Percentiles rank a stretch among this genome's conserved stretches.
Conservation (phyloP, 2,329 filamentous ascomycete genomes). For the Reticulascus tulasneorum region DNA sequence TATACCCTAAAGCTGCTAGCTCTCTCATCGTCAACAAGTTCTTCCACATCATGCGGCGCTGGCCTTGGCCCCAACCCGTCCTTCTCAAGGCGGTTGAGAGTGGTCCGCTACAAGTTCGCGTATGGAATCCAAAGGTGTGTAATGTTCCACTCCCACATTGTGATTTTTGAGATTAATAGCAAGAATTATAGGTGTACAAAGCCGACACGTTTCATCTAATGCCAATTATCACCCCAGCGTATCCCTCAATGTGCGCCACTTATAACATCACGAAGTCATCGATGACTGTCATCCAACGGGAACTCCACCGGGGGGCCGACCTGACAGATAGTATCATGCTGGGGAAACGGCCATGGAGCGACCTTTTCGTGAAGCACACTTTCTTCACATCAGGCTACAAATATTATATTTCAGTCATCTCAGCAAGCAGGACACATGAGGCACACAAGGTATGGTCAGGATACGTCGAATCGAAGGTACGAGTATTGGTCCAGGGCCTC, state of each 20-base stretch:
- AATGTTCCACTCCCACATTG: not conserved
- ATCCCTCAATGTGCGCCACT: constrained; percentile 96
- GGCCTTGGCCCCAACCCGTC: constrained; percentile 94
- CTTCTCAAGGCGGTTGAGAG: constrained; percentile 84
- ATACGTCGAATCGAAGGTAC: constrained; percentile 88
- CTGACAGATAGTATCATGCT: constrained; percentile 77
- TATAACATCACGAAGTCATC: constrained; percentile 90
- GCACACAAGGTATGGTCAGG: constrained; percentile 85
- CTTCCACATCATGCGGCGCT: constrained; percentile 85
- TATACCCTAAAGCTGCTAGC: constrained; percentile 89
- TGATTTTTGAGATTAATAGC: not conserved
- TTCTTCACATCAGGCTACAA: constrained; percentile 95
- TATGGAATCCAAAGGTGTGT: constrained; percentile 88
- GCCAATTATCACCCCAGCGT: constrained; percentile 97
- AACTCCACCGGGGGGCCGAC: constrained; percentile 72
- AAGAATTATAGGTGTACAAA: constrained; percentile 65
- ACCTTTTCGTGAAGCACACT: constrained; percentile 82
- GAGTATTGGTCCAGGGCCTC: constrained; percentile 76
- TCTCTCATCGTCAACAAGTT: constrained; percentile 90
- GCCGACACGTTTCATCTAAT: constrained; percentile 84
- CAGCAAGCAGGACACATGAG: constrained; percentile 78
- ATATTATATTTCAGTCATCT: constrained; percentile 88
- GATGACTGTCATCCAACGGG: constrained; percentile 75
- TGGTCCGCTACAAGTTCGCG: constrained; percentile 72
- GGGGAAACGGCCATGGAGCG: constrained; percentile 76